A percentile compares a stretch with the other conserved stretches of the same genome.
Conservation (phyloP, 2,329 filamentous ascomycete genomes). For the Colletotrichum cordylinicola region DNA sequence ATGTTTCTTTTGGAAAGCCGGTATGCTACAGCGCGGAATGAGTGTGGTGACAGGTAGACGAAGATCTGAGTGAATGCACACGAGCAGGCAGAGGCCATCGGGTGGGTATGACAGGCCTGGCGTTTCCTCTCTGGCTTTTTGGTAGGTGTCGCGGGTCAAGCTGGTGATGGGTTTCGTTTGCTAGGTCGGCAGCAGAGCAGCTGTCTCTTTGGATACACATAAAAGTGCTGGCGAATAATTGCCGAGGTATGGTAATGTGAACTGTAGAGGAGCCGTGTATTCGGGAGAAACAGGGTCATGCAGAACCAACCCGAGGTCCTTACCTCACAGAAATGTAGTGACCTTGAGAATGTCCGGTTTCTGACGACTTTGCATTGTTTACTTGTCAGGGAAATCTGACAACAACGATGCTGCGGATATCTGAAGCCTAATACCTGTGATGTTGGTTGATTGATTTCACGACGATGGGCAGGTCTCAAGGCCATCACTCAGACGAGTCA, state of each 20-base stretch:
- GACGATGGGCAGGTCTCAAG: background rate
- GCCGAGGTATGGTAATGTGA: background rate
- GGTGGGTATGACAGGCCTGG: background rate
- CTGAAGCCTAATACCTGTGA: background rate
- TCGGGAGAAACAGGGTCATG: slow-evolving; percentile 9
- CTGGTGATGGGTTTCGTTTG: background rate
- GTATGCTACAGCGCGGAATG: background rate
- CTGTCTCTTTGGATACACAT: background rate
- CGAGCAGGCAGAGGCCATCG: background rate
- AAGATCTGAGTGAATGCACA: background rate
- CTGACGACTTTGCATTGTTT: background rate
- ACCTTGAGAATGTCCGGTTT: background rate
- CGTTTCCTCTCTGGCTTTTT: background rate
- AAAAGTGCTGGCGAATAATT: background rate
- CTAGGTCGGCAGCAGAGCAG: background rate
- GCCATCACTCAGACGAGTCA: background rate
- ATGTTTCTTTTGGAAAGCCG: background rate
- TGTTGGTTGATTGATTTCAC: background rate
- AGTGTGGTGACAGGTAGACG: background rate
- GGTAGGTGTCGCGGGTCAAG: background rate
- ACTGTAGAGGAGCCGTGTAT: background rate
- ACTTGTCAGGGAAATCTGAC: background rate
- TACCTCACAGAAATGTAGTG: background rate
- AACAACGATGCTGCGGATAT: background rate
- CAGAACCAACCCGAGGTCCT: background rate